A percentile compares a stretch with the other conserved stretches of the same genome.
Conservation (phyloP, 2,329 filamentous ascomycete genomes). For the Myriosclerotinia duriaeana region DNA sequence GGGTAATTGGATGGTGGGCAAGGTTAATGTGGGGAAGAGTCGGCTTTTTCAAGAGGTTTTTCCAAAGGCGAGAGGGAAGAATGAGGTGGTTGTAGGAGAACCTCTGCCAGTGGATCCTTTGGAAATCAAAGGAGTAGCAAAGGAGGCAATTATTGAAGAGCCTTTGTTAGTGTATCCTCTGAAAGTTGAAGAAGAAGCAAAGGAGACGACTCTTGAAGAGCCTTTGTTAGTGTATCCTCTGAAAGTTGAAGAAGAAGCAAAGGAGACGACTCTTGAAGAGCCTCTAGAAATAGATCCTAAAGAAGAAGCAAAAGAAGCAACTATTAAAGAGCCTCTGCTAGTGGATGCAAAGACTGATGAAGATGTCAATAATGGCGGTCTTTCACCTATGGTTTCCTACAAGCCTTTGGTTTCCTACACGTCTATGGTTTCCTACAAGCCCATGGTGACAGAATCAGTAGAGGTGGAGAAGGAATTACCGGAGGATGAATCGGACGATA, state of each 20-base stretch:
- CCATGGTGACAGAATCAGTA: slow-evolving; percentile 23
- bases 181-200: too few species aligned
- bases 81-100: slow-evolving; percentile 18
- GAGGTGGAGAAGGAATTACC: slow-evolving; percentile 25
- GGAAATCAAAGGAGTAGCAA: too few species aligned
- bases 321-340: too few species aligned
- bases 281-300: too few species aligned
- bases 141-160: too few species aligned
- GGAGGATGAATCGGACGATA: slow-evolving; percentile 28
- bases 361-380: background rate
- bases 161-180: too few species aligned
- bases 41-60: slow-evolving; percentile 85
- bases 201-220: too few species aligned
- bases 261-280: too few species aligned
- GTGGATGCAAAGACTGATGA: background rate
- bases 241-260: too few species aligned
- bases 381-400: background rate
- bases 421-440: background rate
- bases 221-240: too few species aligned
- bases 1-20: slow-evolving; percentile 94
- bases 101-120: background rate
- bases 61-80: slow-evolving; percentile 62
- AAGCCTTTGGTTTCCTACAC: too few species aligned
- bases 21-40: slow-evolving; percentile 96
- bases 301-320: too few species aligned